phyloP scores from a whole-genome alignment of 345 rosid genomes.

The Acer negundo region DNA sequence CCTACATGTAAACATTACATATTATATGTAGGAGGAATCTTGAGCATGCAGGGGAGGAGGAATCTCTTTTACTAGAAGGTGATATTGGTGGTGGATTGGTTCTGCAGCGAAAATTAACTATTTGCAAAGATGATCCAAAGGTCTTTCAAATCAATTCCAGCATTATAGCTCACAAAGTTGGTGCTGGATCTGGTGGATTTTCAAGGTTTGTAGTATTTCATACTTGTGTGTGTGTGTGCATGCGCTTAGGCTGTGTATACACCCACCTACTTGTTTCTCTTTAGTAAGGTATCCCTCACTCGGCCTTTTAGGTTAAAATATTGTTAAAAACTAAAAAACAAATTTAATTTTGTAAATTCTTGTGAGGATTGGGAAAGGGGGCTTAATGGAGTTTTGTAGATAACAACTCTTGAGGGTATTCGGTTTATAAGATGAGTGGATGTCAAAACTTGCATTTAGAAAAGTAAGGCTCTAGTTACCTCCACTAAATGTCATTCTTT shows the following conservation, averaged over 20 bases:
- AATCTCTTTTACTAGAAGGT: slow-evolving; percentile 66
- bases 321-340: too few relatives aligned
- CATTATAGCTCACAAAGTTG: slow-evolving; percentile 71
- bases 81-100: slow-evolving; percentile 82
- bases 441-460: too few relatives aligned
- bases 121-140: slow-evolving; percentile 48
- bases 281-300: too few relatives aligned
- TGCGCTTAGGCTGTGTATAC: neutral
- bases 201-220: slow-evolving; percentile 59
- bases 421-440: too few relatives aligned
- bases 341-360: too few relatives aligned
- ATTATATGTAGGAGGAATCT: slow-evolving; percentile 61
- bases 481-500: too few relatives aligned
- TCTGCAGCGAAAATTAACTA: slow-evolving; percentile 53
- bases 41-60: slow-evolving; percentile 79
- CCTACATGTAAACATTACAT: neutral
- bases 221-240: neutral
- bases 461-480: too few relatives aligned
- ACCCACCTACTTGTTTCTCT: too few relatives aligned
- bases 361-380: too few relatives aligned
- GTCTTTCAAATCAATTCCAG: slow-evolving; percentile 60
- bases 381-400: too few relatives aligned
- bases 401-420: too few relatives aligned
- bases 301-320: too few relatives aligned
- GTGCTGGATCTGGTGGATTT: slow-evolving; percentile 94